phyloP scores from a whole-genome alignment of 139 green algal genomes.

The Chara braunii region DNA sequence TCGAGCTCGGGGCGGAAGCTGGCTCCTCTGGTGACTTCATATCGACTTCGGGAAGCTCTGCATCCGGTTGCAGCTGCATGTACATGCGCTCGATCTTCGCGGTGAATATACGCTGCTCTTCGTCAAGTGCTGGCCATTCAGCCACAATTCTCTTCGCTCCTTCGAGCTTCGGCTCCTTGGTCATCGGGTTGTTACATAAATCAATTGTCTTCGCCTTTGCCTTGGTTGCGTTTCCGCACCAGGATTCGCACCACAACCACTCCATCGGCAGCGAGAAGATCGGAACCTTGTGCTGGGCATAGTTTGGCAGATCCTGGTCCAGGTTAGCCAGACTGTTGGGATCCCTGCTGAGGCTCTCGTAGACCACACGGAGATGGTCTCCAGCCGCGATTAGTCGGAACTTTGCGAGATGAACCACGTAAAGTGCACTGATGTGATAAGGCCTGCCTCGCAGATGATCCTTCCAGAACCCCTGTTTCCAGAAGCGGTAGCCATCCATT shows the following conservation, averaged over 20 bases:
- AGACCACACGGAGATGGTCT: constrained; percentile 71
- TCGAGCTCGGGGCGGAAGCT: too few relatives aligned
- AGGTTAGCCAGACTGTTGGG: constrained; percentile 93
- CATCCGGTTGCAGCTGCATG: too few relatives aligned
- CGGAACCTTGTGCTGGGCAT: constrained; percentile 78
- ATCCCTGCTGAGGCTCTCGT: constrained; percentile 89
- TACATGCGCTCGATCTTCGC: constrained; percentile 23
- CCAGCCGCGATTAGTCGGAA: constrained; percentile 58
- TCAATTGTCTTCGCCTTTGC: constrained; percentile 91
- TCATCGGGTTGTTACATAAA: constrained; percentile 99
- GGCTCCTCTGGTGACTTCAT: too few relatives aligned
- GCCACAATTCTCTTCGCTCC: constrained; percentile 78
- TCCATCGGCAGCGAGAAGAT: constrained; percentile 83
- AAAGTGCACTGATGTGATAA: constrained; percentile 90
- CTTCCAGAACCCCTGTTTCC: constrained; percentile 96
- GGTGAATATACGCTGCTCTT: constrained; percentile 60
- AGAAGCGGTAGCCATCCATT: constrained; percentile 96
- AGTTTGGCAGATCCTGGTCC: constrained; percentile 93
- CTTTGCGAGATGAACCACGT: constrained; percentile 88
- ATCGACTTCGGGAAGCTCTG: too few relatives aligned
- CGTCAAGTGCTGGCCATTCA: constrained; percentile 80
- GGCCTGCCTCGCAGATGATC: constrained; percentile 82
- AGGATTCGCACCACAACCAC: constrained; percentile 99
- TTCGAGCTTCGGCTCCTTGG: constrained; percentile 97
- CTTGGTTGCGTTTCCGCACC: constrained; percentile 92